Evolutionary conservation across 2,329 filamentous ascomycete species (phyloP).

Genomic region (Scytalidium sp.): DNA sequence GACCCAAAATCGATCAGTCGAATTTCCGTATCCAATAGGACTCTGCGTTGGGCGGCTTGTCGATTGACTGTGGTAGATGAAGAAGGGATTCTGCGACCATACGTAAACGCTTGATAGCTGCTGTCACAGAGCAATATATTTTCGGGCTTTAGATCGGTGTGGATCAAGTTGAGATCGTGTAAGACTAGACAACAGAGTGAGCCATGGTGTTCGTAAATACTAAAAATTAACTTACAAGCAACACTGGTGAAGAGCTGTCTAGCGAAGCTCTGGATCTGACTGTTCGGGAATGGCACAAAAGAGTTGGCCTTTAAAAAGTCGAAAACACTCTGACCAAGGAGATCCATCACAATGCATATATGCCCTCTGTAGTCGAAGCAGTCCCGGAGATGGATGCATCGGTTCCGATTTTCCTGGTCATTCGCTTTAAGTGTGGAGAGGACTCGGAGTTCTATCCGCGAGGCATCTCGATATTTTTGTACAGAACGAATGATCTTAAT

Average conservation of each 20-base stretch:
- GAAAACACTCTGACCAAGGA: conserved; percentile 92
- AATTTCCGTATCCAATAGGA: conserved; percentile 67
- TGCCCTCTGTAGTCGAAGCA: conserved; percentile 97
- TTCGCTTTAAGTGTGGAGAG: conserved; percentile 89
- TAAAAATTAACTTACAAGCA: conserved; percentile 71
- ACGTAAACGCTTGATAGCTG: conserved; percentile 67
- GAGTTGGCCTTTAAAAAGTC: conserved; percentile 95
- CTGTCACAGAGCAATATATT: conserved; percentile 67
- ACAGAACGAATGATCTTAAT: conserved; percentile 99
- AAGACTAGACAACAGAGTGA: conserved; percentile 59
- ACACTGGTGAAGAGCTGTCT: conserved; percentile 97
- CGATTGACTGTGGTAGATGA: conserved; percentile 58
- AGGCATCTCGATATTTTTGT: conserved; percentile 96
- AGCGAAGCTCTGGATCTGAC: conserved; percentile 96
- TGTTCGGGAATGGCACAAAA: conserved; percentile 97
- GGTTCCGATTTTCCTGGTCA: conserved; percentile 87
- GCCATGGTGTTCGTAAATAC: conserved; percentile 4
- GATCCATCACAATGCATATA: conserved; percentile 79
- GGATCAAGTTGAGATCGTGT: conserved; percentile 94
- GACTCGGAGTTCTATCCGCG: conserved; percentile 89
- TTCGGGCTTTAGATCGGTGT: conserved; percentile 75
- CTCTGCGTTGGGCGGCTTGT: conserved; percentile 60
- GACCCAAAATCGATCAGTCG: conserved; percentile 70
- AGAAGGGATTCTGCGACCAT: conserved; percentile 67
- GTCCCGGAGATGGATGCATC: conserved; percentile 93